phyloP scores from a whole-genome alignment of 208 protist species.

The Tetramitus jugosus region DNA sequence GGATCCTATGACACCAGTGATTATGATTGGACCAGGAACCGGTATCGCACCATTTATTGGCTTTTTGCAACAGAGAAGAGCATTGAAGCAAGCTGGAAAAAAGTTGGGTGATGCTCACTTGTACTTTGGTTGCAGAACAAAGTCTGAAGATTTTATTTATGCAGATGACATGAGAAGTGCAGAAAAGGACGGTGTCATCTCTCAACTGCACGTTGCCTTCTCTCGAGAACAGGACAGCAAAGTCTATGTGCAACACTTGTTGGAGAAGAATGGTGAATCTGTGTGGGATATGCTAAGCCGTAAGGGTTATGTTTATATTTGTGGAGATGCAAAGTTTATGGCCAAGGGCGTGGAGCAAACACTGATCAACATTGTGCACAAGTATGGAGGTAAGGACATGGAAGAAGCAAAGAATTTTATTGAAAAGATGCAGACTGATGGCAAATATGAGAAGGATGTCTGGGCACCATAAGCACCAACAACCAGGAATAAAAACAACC shows the following conservation, averaged over 20 bases:
- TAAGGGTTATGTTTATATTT: constrained; percentile 69
- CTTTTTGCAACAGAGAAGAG: constrained; percentile 69
- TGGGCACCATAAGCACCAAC: constrained; percentile 42
- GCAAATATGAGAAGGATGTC: constrained; percentile 79
- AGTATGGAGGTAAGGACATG: constrained; percentile 51
- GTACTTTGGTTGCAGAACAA: constrained; percentile 54
- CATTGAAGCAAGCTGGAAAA: background rate
- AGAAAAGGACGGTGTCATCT: constrained; percentile 48
- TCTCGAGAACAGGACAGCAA: constrained; percentile 61
- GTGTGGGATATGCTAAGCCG: constrained; percentile 46
- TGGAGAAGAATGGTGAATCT: constrained; percentile 30
- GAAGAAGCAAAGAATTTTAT: constrained; percentile 59
- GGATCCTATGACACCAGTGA: constrained; percentile 59
- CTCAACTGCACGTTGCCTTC: constrained; percentile 62
- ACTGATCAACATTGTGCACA: constrained; percentile 54
- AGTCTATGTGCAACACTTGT: constrained; percentile 51
- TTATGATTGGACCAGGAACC: constrained; percentile 90
- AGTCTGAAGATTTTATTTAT: constrained; percentile 52
- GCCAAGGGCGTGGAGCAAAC: constrained; percentile 72
- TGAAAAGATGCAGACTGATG: constrained; percentile 53
- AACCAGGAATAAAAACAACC: no score
- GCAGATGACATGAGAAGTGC: constrained; percentile 38
- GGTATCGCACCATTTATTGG: constrained; percentile 85
- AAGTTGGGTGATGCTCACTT: constrained; percentile 28
- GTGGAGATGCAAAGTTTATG: constrained; percentile 77